Evolutionary conservation across 2,329 filamentous ascomycete species (phyloP), one percentile per base, ranked within the genome.

Genomic region (Diaporthe eres): DNA sequence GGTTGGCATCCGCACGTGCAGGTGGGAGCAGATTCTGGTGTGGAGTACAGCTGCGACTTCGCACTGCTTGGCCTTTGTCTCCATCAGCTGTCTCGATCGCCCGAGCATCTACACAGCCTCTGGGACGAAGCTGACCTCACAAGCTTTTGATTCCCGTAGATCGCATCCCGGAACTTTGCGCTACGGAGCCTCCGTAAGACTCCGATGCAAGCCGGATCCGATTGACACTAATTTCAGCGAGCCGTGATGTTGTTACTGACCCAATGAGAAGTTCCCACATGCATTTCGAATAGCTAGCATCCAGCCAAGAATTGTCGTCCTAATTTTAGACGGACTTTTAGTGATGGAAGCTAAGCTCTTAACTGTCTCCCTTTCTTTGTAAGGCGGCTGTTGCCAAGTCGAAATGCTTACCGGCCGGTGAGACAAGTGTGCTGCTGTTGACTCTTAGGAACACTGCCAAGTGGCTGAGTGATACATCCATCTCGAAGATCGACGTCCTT

Each of bases 1-100:
- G 47, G 65, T 68, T 68, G 47, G 65, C 65, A 68, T 15, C 47
- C 37, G 47, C 65, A 68, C 47, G 47, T 68, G 65, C 65, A 28
- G 47, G 34, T 39, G 47, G 65, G 65, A 53, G 65, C 65, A 53
- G 65, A 12, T 22, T 68, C 8, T 9, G 47, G 47, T 37, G 34
- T 53, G 44, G 60, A 63, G 60, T 28, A 17, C 15, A 44, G 25
- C 37, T 63, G 60, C 39, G 39, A 63, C 60, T 63, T 17, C 19
- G 15, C n/a, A 31, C 39, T 63, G 13, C 65, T 68, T 68, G 65
- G 65, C 65, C 22, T 53, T 28, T 53, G 47, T 53, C 31, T 10
- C 2, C 31, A 68, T 53, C 47, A 53, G 47, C 65, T 39, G 65
- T 17, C 65, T 53, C 47, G 65, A 53, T 65, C 61, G 39, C 25